A percentile compares a stretch with the other conserved stretches of the same genome.
phyloP scores from a whole-genome alignment of 73 alveolate genomes.

The Paramecium sexaurelia region DNA sequence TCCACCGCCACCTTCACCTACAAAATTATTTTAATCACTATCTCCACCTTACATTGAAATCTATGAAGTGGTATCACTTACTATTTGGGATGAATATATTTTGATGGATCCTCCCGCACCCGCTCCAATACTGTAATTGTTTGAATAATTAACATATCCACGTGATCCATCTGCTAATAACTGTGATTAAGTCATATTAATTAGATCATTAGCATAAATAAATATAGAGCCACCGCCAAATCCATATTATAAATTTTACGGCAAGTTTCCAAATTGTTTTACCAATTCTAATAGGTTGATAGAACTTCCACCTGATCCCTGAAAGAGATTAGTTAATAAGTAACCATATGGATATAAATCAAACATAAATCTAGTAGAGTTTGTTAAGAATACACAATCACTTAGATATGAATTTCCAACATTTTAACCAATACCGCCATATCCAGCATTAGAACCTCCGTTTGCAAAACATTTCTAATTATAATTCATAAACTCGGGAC shows the following conservation, averaged over 20 bases:
- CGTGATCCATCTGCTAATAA: background rate
- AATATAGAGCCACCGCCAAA: conserved; percentile 15
- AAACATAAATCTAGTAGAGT: conserved; percentile 51
- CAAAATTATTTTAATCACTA: background rate
- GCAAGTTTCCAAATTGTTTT: background rate
- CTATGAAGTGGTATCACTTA: background rate
- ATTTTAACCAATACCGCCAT: conserved; percentile 52
- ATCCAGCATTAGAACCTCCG: conserved; percentile 53
- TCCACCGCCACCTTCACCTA: conserved; percentile 62
- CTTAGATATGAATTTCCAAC: background rate
- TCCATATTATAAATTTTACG: background rate
- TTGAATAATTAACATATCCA: background rate
- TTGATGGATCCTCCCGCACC: conserved; percentile 52
- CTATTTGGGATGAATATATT: background rate
- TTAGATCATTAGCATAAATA: background rate
- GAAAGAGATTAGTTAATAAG: background rate
- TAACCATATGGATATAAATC: conserved; percentile 55
- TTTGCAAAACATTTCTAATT: background rate
- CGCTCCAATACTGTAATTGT: conserved; percentile 33
- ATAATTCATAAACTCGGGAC: conserved; percentile 2
- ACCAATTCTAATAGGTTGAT: background rate
- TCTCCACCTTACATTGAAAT: conserved; percentile 2
- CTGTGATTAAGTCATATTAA: background rate
- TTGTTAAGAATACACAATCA: conserved; percentile 10
- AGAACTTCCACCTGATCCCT: conserved; percentile 55